Evolutionary conservation across 169 alveolate genomes (phyloP).

Genomic region (Miamiensis avidus): DNA sequence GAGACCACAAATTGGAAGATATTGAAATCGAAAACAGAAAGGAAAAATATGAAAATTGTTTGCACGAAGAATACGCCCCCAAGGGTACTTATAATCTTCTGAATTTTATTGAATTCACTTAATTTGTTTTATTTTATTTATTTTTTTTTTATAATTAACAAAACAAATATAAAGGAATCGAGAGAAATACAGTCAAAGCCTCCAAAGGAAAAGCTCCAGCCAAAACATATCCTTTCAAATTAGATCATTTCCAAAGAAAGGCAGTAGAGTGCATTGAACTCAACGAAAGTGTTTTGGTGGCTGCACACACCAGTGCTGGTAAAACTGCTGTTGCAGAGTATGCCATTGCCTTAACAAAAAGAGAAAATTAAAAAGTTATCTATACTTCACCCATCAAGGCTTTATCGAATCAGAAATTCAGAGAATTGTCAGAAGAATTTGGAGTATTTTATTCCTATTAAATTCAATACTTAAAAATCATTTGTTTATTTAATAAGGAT

Average conservation of each 20-base stretch:
- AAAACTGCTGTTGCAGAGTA: constrained; percentile 99
- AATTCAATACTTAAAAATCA: too few relatives aligned
- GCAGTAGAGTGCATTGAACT: constrained; percentile 95
- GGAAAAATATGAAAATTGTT: constrained; percentile 3
- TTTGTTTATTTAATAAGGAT: constrained; percentile 64
- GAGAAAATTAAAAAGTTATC: constrained; percentile 96
- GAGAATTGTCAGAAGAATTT: constrained; percentile 97
- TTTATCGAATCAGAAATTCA: constrained; percentile 97
- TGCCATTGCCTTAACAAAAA: constrained; percentile 97
- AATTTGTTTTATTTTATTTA: too few relatives aligned
- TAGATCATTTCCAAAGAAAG: constrained; percentile 96
- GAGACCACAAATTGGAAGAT: constrained; percentile 6
- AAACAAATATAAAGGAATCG: neutral
- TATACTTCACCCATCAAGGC: constrained; percentile 99
- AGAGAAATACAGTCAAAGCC: neutral
- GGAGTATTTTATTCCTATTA: constrained; percentile 21
- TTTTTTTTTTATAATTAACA: too few relatives aligned
- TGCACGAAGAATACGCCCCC: constrained; percentile 17
- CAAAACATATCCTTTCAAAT: constrained; percentile 87
- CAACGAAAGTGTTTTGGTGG: constrained; percentile 96
- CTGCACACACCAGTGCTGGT: constrained; percentile 99
- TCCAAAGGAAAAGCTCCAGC: constrained; percentile 60
- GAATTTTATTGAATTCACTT: neutral
- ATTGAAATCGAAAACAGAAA: constrained; percentile 10
- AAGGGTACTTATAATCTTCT: neutral